Conservation (phyloP, 208 protist species). For the Crithidia fasciculata region DNA sequence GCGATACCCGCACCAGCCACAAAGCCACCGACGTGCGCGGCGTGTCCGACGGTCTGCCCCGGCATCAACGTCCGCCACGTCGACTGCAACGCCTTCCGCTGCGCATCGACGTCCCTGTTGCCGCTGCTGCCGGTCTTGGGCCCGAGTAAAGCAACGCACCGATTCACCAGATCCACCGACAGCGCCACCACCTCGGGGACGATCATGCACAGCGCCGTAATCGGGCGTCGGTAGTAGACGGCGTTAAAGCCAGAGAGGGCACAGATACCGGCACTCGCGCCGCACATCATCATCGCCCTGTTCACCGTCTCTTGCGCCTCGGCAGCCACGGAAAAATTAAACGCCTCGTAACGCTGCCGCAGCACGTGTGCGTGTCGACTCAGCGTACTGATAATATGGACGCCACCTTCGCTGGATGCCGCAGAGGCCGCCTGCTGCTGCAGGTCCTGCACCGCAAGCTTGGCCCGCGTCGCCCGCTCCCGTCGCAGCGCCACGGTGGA, state of each 20-base stretch:
- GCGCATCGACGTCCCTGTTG: constrained; percentile 1
- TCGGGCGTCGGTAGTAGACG: constrained; percentile 43
- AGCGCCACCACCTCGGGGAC: constrained; percentile 43
- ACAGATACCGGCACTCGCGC: constrained; percentile 58
- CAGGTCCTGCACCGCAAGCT: background rate
- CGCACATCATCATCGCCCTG: constrained; percentile 60
- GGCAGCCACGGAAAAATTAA: constrained; percentile 25
- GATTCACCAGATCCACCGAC: constrained; percentile 17
- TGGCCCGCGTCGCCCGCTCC: constrained; percentile 12
- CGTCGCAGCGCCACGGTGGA: constrained; percentile 29
- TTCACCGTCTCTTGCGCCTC: constrained; percentile 41
- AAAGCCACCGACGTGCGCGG: constrained; percentile 74
- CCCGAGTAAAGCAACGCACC: constrained; percentile 15
- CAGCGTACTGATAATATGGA: background rate
- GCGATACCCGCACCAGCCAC: constrained; percentile 46
- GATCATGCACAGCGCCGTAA: constrained; percentile 36
- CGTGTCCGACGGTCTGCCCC: constrained; percentile 57
- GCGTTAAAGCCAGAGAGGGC: constrained; percentile 66
- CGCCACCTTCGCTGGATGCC: background rate
- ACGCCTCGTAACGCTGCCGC: constrained; percentile 17
- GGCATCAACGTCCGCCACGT: constrained; percentile 39
- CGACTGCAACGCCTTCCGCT: constrained; percentile 17
- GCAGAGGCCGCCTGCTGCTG: background rate
- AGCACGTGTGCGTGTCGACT: background rate
- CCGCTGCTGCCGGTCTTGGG: background rate